phyloP scores from a whole-genome alignment of 306 rosid species.

The Acacia confusa region DNA sequence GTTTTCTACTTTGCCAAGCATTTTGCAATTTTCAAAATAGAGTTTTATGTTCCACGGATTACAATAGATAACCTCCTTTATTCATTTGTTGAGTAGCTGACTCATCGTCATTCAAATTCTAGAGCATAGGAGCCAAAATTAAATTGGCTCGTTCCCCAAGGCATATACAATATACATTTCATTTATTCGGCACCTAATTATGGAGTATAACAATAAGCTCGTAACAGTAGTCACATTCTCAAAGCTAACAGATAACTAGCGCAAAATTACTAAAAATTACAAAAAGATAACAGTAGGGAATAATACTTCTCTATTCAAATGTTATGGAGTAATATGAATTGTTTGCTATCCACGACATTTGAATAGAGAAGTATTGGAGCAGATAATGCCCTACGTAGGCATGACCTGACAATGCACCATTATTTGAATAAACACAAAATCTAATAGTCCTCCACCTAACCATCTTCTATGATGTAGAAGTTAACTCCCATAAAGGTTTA shows the following conservation, averaged over 20 bases:
- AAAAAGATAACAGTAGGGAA: too few relatives aligned
- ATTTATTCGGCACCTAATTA: neutral
- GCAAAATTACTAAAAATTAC: neutral
- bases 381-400: neutral
- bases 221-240: neutral
- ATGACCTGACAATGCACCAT: neutral
- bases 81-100: neutral
- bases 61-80: neutral
- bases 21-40: neutral
- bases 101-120: constrained; percentile 7
- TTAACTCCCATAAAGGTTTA: neutral
- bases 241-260: neutral
- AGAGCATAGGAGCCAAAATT: neutral
- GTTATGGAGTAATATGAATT: neutral
- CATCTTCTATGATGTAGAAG: constrained; percentile 16
- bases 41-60: constrained; percentile 7
- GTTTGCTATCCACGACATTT: neutral
- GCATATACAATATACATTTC: neutral
- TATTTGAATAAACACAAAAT: neutral
- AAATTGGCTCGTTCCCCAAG: constrained; percentile 5
- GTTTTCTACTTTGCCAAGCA: constrained; percentile 7
- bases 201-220: neutral
- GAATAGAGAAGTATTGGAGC: neutral
- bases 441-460: neutral
- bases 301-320: too few relatives aligned